Evolutionary conservation across 805 yeast genomes (phyloP).

Genomic region (Wickerhamomyces ciferrii): DNA sequence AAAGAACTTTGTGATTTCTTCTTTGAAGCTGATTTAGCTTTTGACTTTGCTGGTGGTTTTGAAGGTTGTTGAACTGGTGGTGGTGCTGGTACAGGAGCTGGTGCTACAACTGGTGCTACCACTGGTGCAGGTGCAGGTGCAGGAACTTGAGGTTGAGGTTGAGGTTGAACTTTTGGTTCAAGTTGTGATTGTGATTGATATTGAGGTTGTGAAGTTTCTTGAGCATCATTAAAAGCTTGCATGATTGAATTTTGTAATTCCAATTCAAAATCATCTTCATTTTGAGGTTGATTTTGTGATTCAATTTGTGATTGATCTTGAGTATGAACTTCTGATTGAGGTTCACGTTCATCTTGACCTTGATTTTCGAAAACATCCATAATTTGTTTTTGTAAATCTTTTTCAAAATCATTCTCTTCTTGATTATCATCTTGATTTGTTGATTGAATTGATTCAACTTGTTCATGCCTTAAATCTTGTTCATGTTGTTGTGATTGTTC

Average conservation of each 20-base stretch:
- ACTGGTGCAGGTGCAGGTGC: neutral
- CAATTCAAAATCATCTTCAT: conserved; percentile 13
- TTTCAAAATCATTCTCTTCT: conserved; percentile 9
- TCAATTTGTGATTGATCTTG: neutral
- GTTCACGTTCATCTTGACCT: conserved; percentile 2
- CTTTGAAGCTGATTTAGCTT: neutral
- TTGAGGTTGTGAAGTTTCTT: conserved; percentile 2
- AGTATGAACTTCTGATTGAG: conserved; percentile 8
- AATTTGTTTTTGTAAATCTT: conserved; percentile 18
- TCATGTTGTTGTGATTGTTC: neutral
- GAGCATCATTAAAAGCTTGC: conserved; percentile 7
- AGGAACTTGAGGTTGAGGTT: neutral
- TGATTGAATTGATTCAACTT: neutral
- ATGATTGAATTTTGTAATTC: conserved; percentile 13
- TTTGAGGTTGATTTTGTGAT: neutral
- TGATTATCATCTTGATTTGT: neutral
- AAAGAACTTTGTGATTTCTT: neutral
- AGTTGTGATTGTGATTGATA: neutral
- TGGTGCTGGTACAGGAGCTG: no score
- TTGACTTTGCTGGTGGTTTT: no score
- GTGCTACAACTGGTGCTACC: no score
- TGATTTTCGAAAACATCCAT: conserved; percentile 14
- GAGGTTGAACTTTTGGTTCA: neutral
- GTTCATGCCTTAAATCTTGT: neutral
- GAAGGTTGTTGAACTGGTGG: neutral